Percentiles rank a stretch among this genome's conserved stretches.
These are phyloP conservation scores for Litchi chinensis DNA, from an alignment of 345 rosid genomes.

Conservation along the genomic window DNA sequence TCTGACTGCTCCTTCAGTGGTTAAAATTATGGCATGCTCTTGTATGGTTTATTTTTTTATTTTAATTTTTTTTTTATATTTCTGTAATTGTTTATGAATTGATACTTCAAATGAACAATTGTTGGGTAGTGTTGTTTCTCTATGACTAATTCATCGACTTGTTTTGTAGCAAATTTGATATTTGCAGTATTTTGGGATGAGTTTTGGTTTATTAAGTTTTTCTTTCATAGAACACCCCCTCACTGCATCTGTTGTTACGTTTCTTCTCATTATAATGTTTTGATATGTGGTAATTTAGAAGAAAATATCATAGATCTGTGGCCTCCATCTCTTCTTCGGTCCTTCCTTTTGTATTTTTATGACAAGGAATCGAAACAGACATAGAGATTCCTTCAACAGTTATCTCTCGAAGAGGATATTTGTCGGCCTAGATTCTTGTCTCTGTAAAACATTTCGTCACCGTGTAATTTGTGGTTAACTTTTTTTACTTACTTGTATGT, in stretches of 20 bases:
- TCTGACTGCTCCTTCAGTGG: neutral
- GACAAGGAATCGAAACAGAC: neutral
- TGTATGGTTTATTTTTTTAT: neutral
- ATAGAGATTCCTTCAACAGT: neutral
- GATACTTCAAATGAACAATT: neutral
- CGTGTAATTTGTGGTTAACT: neutral
- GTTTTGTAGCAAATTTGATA: constrained; percentile 1
- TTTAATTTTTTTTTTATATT: no score
- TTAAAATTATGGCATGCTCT: neutral
- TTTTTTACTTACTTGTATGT: neutral
- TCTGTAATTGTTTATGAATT: no score
- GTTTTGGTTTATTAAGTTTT: neutral
- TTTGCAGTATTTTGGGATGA: neutral
- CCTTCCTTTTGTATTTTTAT: neutral
- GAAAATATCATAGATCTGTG: neutral
- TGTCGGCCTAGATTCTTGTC: neutral
- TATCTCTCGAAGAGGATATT: neutral
- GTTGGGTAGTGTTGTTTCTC: neutral
- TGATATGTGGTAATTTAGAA: neutral
- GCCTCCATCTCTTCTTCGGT: neutral
- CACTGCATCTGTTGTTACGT: no score
- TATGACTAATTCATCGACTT: neutral
- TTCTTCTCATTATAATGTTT: neutral
- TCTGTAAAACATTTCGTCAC: neutral
- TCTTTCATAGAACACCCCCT: neutral